These are phyloP conservation scores for Zygoascus biomembranicola DNA, from an alignment of 805 yeast species.

Conservation along the genomic window DNA sequence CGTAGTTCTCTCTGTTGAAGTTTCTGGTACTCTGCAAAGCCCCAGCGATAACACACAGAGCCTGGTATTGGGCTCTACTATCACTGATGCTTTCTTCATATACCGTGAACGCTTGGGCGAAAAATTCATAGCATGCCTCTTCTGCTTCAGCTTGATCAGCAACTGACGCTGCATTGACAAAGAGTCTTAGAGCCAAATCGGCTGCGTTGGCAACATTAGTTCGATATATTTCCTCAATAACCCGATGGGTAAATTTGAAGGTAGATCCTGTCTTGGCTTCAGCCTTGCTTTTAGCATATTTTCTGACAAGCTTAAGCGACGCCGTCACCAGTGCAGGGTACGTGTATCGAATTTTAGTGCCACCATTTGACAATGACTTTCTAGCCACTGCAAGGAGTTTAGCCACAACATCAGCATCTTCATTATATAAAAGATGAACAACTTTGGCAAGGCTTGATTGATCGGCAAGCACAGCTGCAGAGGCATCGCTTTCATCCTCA, in stretches of 20 bases:
- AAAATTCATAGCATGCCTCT: slow-evolving; percentile 77
- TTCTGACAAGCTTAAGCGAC: slow-evolving; percentile 52
- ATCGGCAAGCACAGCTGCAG: slow-evolving; percentile 23
- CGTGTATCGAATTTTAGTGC: slow-evolving; percentile 48
- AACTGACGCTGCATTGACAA: slow-evolving; percentile 58
- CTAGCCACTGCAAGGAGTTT: slow-evolving; percentile 39
- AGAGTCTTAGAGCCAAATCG: slow-evolving; percentile 34
- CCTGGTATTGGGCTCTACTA: slow-evolving; percentile 45
- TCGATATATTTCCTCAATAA: slow-evolving; percentile 54
- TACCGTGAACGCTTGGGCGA: slow-evolving; percentile 76
- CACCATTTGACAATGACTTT: slow-evolving; percentile 46
- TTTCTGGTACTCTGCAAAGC: slow-evolving; percentile 45
- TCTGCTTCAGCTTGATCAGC: slow-evolving; percentile 72
- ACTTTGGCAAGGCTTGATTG: slow-evolving; percentile 47
- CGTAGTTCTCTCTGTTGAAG: slow-evolving; percentile 61
- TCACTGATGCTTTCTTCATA: slow-evolving; percentile 62
- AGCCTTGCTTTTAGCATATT: slow-evolving; percentile 23
- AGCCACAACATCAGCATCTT: slow-evolving; percentile 39
- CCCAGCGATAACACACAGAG: slow-evolving; percentile 42
- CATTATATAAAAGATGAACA: slow-evolving; percentile 51
- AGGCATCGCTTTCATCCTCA: slow-evolving; percentile 4
- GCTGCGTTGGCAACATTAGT: slow-evolving; percentile 22
- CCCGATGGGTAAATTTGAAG: slow-evolving; percentile 67
- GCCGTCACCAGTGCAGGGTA: slow-evolving; percentile 68
- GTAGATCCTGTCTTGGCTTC: slow-evolving; percentile 30